phyloP scores from a whole-genome alignment of 2,329 filamentous ascomycete genomes.

The Chaetomiaceae sp. region DNA sequence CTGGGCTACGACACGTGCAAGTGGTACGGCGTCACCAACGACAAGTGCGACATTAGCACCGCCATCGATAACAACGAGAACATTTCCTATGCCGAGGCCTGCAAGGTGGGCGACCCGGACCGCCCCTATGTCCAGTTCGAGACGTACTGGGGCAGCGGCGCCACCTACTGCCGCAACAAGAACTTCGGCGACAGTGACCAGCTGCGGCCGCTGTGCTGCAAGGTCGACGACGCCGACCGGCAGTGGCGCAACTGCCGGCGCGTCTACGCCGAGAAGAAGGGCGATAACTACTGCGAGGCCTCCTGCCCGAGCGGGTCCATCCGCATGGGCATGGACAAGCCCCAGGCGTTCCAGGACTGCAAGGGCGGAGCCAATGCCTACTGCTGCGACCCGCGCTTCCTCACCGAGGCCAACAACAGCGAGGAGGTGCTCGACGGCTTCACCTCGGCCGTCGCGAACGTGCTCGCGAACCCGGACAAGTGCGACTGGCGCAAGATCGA shows the following conservation, averaged over 20 bases:
- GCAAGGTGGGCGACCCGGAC: too few species aligned
- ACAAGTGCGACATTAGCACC: too few species aligned
- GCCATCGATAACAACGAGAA: too few species aligned
- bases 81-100: too few species aligned
- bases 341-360: background rate
- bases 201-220: too few species aligned
- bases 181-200: too few species aligned
- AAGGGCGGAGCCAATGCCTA: background rate
- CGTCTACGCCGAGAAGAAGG: background rate
- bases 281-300: background rate
- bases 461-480: background rate
- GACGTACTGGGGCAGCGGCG: too few species aligned
- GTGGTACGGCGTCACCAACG: background rate
- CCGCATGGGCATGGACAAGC: background rate
- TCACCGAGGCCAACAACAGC: background rate
- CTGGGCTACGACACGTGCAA: background rate
- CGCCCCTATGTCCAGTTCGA: too few species aligned
- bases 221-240: too few species aligned
- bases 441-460: background rate
- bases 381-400: background rate
- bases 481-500: constrained; percentile 1
- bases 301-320: background rate
- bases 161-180: too few species aligned
- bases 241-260: too few species aligned
- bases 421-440: background rate